A percentile compares a stretch with the other conserved stretches of the same genome.
Evolutionary conservation across 441 rosid species (phyloP).

Genomic region (Pelargonium australe): DNA sequence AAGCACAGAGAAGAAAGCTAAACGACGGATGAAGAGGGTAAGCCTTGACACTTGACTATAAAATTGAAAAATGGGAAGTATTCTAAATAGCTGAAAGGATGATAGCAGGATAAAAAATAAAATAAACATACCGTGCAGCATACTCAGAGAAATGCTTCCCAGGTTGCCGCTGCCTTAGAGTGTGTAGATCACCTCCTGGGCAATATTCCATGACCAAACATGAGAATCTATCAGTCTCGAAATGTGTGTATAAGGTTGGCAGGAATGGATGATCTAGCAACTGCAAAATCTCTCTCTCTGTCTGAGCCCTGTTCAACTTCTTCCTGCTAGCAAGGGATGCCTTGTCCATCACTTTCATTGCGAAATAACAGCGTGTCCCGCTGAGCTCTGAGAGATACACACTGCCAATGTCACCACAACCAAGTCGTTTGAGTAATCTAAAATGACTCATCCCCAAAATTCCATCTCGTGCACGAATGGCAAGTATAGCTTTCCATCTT

Average conservation of each 20-base stretch:
- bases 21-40: too few relatives aligned
- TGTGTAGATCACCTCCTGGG: constrained; percentile 88
- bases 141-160: constrained; percentile 91
- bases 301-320: constrained; percentile 90
- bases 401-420: constrained; percentile 71
- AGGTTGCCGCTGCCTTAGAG: constrained; percentile 84
- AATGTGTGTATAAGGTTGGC: constrained; percentile 60
- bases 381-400: too few relatives aligned
- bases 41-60: too few relatives aligned
- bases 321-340: constrained; percentile 89
- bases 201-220: too few relatives aligned
- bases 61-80: too few relatives aligned
- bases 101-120: too few relatives aligned
- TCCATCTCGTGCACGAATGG: constrained; percentile 75
- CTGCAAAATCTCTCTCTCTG: constrained; percentile 92
- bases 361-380: constrained; percentile 55
- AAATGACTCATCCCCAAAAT: constrained; percentile 87
- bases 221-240: too few relatives aligned
- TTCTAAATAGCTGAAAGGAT: too few relatives aligned
- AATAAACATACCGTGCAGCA: constrained; percentile 74
- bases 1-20: too few relatives aligned
- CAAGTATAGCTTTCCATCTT: constrained; percentile 88
- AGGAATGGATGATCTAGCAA: constrained; percentile 90
- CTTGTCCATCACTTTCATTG: constrained; percentile 97
- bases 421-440: constrained; percentile 77